Evolutionary conservation across 2,329 filamentous ascomycete genomes (phyloP).

Genomic region (Pseudogymnoascus sp.): DNA sequence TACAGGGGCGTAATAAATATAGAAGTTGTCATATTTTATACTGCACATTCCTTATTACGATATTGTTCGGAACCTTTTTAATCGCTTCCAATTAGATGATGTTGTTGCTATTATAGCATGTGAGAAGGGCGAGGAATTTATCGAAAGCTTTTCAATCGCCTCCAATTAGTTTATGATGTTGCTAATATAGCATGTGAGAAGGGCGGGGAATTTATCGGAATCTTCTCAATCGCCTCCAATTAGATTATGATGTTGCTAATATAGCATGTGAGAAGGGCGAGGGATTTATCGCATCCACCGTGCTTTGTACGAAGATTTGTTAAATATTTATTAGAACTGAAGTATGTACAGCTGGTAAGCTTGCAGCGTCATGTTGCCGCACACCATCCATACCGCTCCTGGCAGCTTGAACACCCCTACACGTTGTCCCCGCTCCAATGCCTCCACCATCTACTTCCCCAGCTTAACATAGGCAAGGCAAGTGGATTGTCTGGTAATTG

Average conservation of each 20-base stretch:
- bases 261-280: no score
- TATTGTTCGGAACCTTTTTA: background rate
- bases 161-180: no score
- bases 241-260: no score
- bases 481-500: conserved; percentile 48
- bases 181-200: no score
- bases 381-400: background rate
- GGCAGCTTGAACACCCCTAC: background rate
- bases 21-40: background rate
- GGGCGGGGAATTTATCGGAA: no score
- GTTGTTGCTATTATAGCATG: background rate
- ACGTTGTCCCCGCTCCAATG: background rate
- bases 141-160: no score
- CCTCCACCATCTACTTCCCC: background rate
- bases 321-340: background rate
- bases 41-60: background rate
- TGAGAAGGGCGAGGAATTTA: background rate
- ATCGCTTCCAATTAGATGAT: background rate
- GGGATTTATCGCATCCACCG: no score
- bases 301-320: background rate
- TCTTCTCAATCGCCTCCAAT: no score
- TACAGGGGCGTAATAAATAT: background rate
- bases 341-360: background rate
- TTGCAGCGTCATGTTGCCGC: background rate
- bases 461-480: conserved; percentile 26